Conservation (phyloP, 768 basidiomycete genomes). For the Leccinum subtestaceum region DNA sequence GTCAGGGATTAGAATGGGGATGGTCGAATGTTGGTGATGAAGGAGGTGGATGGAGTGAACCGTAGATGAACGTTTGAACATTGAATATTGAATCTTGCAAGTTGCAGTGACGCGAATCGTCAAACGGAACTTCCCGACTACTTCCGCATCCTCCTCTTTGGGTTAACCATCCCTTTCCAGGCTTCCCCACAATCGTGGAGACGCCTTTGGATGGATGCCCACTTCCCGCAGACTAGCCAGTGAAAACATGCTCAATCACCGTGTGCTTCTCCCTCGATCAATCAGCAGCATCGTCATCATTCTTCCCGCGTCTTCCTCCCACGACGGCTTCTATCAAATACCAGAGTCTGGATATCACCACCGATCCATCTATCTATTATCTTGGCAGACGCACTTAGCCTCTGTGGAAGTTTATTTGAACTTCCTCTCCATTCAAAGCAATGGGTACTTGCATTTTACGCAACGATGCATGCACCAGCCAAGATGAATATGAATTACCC, state of each 20-base stretch:
- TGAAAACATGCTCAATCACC: constrained; percentile 6
- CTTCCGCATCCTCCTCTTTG: too few relatives aligned
- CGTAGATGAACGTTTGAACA: too few relatives aligned
- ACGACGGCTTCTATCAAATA: constrained; percentile 14
- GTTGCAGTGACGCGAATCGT: too few relatives aligned
- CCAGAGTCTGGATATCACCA: constrained; percentile 23
- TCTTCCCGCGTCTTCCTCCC: constrained; percentile 22
- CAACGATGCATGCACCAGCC: not conserved
- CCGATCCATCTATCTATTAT: not conserved
- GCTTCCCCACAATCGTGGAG: constrained; percentile 13
- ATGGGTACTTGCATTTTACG: constrained; percentile 4
- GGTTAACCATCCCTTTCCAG: constrained; percentile 17
- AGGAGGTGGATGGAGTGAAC: too few relatives aligned
- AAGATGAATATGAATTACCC: not conserved
- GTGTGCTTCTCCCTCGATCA: constrained; percentile 15
- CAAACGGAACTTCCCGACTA: too few relatives aligned
- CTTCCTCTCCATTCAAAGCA: not conserved
- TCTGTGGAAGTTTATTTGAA: constrained; percentile 4
- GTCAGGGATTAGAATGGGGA: too few relatives aligned
- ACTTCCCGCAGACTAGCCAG: constrained; percentile 5
- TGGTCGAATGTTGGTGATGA: too few relatives aligned
- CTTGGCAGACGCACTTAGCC: constrained; percentile 7
- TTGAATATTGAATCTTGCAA: too few relatives aligned
- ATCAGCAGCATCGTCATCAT: not conserved
- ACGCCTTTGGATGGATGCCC: not conserved